A percentile compares a stretch with the other conserved stretches of the same genome.
phyloP scores from a whole-genome alignment of 139 green algal species.

The Ettlia oleoabundans region DNA sequence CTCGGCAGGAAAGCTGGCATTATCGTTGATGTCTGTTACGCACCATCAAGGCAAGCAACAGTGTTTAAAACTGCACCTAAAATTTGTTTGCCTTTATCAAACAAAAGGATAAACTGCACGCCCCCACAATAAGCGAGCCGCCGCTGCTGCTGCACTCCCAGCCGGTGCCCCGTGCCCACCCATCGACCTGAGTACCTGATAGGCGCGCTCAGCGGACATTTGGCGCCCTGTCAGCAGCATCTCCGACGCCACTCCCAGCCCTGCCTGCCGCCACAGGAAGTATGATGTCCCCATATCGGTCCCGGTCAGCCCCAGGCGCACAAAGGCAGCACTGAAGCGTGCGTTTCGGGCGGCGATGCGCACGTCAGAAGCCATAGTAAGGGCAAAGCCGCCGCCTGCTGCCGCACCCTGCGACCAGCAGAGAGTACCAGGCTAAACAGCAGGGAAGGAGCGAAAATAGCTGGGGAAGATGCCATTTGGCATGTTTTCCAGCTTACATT shows the following conservation, averaged over 20 bases:
- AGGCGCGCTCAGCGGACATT: constrained; percentile 31
- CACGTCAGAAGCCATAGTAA: constrained; percentile 42
- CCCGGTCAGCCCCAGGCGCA: constrained; percentile 42
- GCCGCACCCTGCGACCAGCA: constrained; percentile 22
- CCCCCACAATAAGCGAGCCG: background rate
- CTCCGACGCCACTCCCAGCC: constrained; percentile 38
- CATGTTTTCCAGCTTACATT: too few relatives aligned
- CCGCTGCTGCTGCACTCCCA: background rate
- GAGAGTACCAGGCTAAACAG: background rate
- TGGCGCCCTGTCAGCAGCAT: constrained; percentile 45
- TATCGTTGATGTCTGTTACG: too few relatives aligned
- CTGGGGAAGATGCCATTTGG: too few relatives aligned
- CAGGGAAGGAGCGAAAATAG: background rate
- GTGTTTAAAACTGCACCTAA: too few relatives aligned
- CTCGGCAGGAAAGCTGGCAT: too few relatives aligned
- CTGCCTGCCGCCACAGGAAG: constrained; percentile 39
- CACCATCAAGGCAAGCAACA: too few relatives aligned
- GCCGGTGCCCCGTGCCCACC: background rate
- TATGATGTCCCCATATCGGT: constrained; percentile 47
- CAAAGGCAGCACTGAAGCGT: constrained; percentile 40
- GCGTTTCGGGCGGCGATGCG: constrained; percentile 20
- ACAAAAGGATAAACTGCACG: background rate
- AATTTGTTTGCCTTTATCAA: background rate
- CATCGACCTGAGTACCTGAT: background rate
- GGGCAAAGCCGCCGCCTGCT: constrained; percentile 33